Conservation (phyloP, 2,329 filamentous ascomycete genomes). For the Clonostachys byssicola region DNA sequence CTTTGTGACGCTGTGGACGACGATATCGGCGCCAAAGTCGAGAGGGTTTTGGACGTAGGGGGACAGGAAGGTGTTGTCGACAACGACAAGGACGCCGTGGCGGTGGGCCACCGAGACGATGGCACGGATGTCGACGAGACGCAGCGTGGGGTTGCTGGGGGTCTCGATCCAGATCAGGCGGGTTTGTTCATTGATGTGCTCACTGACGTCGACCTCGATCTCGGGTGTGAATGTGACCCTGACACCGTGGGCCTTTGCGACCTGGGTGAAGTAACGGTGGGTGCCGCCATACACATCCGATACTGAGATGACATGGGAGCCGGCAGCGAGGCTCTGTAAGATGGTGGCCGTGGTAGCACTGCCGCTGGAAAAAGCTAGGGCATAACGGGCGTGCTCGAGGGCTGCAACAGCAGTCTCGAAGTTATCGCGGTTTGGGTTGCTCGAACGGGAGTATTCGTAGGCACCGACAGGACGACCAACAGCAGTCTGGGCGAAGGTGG, state of each 20-base stretch:
- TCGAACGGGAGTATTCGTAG: constrained; percentile 91
- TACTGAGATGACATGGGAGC: constrained; percentile 92
- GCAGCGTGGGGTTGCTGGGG: constrained; percentile 90
- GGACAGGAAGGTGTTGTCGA: constrained; percentile 97
- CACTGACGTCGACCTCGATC: constrained; percentile 83
- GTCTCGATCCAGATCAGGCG: constrained; percentile 95
- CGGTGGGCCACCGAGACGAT: constrained; percentile 80
- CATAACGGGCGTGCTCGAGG: constrained; percentile 87
- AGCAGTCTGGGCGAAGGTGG: constrained; percentile 87
- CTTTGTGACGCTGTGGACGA: constrained; percentile 96
- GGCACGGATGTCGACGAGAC: constrained; percentile 86
- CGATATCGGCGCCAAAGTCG: constrained; percentile 91
- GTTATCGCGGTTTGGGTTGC: constrained; percentile 93
- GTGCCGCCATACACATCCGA: constrained; percentile 98
- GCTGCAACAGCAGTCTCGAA: constrained; percentile 90
- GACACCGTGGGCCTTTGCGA: constrained; percentile 90
- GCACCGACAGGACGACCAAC: constrained; percentile 83
- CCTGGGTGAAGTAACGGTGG: constrained; percentile 98
- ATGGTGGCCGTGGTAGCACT: constrained; percentile 92
- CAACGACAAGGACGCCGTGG: constrained; percentile 90
- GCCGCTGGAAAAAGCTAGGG: constrained; percentile 90
- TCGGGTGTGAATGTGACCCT: constrained; percentile 90
- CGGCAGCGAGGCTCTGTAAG: constrained; percentile 84
- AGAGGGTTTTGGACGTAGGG: constrained; percentile 97
- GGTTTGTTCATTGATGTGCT: constrained; percentile 82